phyloP scores from a whole-genome alignment of 2,329 filamentous ascomycete species.

The Metarhizium sp. region DNA sequence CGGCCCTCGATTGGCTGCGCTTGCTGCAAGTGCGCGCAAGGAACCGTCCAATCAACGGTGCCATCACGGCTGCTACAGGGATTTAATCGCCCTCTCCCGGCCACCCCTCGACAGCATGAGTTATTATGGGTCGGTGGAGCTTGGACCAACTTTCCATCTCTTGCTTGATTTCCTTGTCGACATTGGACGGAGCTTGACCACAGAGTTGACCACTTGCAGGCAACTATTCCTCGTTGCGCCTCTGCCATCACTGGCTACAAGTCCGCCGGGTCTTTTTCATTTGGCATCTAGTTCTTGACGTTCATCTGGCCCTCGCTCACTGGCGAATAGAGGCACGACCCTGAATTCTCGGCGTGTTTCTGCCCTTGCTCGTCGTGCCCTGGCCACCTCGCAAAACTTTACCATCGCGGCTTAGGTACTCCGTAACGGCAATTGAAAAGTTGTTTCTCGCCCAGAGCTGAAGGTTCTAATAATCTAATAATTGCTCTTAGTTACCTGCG shows the following conservation, averaged over 20 bases:
- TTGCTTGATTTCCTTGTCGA: neutral
- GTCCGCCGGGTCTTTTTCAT: too few species aligned
- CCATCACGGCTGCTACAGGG: conserved; percentile 25
- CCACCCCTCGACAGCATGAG: conserved; percentile 3
- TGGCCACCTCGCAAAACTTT: neutral
- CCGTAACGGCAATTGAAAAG: too few species aligned
- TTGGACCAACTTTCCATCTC: conserved; percentile 1
- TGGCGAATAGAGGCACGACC: neutral
- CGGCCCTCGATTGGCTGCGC: conserved; percentile 25
- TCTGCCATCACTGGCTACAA: too few species aligned
- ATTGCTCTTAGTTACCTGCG: too few species aligned
- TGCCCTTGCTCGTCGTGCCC: neutral
- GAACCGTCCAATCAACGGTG: conserved; percentile 21
- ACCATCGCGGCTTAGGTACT: too few species aligned
- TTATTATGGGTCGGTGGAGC: neutral
- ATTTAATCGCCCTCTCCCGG: conserved; percentile 22
- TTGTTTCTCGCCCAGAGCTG: neutral
- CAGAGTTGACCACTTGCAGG: too few species aligned
- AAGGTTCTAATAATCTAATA: too few species aligned
- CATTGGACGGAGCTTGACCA: neutral
- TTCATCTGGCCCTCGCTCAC: neutral
- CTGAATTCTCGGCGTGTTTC: neutral
- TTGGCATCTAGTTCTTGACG: too few species aligned
- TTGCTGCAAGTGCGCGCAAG: conserved; percentile 16
- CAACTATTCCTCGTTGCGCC: too few species aligned